phyloP scores from a whole-genome alignment of 2,329 filamentous ascomycete genomes.

The Beauveria sp. region DNA sequence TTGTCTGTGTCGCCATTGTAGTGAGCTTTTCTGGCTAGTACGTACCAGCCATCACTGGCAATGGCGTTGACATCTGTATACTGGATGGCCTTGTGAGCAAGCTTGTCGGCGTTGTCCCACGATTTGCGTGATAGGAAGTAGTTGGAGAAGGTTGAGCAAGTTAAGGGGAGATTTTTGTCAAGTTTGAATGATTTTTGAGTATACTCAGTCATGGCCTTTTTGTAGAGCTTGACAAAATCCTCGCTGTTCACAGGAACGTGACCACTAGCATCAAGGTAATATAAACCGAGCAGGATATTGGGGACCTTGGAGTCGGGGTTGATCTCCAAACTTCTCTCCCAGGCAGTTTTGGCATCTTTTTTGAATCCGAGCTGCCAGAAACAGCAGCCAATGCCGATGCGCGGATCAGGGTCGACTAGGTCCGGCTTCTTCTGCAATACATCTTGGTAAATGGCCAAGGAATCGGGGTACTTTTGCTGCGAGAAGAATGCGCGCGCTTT shows the following conservation, averaged over 20 bases:
- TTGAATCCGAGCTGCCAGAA: conserved; percentile 96
- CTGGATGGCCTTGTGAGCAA: conserved; percentile 90
- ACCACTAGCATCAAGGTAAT: conserved; percentile 80
- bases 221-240: conserved; percentile 78
- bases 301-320: conserved; percentile 79
- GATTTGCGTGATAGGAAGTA: conserved; percentile 84
- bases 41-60: conserved; percentile 95
- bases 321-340: conserved; percentile 80
- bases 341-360: conserved; percentile 83
- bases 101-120: conserved; percentile 71
- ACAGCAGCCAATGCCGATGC: conserved; percentile 93
- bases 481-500: conserved; percentile 83
- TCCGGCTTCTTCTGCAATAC: conserved; percentile 80
- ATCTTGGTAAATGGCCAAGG: conserved; percentile 78
- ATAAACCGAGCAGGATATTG: conserved; percentile 82
- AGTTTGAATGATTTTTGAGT: conserved; percentile 90
- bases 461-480: conserved; percentile 76
- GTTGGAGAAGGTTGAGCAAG: conserved; percentile 80
- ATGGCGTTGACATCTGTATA: conserved; percentile 94
- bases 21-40: conserved; percentile 87
- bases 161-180: conserved; percentile 84
- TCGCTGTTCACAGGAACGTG: conserved; percentile 75
- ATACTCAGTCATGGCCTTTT: conserved; percentile 92
- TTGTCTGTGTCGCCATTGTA: conserved; percentile 66
- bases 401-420: conserved; percentile 84